Conservation (phyloP, 1,284 basidiomycete species). For the Rhodotorula glutinis region DNA sequence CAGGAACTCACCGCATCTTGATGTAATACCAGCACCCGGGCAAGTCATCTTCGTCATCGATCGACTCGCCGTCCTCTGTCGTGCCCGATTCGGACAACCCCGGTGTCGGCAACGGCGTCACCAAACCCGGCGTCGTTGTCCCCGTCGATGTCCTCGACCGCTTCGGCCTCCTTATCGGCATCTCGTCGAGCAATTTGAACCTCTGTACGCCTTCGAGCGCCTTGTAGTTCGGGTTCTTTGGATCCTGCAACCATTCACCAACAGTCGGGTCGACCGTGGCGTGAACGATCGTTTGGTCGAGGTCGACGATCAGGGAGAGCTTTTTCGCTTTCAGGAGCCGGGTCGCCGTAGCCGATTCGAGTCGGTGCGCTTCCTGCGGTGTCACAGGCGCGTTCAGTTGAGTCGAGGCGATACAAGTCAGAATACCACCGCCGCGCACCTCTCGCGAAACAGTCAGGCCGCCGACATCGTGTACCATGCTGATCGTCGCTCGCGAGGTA, state of each 20-base stretch:
- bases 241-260: slow-evolving; percentile 80
- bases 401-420: background rate
- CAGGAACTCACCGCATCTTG: slow-evolving; percentile 69
- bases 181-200: slow-evolving; percentile 70
- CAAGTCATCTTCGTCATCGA: slow-evolving; percentile 51
- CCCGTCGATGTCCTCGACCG: slow-evolving; percentile 7
- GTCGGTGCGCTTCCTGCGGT: slow-evolving; percentile 73
- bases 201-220: slow-evolving; percentile 78
- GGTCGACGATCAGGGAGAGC: slow-evolving; percentile 92
- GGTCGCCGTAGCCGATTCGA: slow-evolving; percentile 76
- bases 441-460: slow-evolving; percentile 51
- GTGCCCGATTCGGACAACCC: background rate
- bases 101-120: background rate
- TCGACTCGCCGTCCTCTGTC: slow-evolving; percentile 5
- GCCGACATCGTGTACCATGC: slow-evolving; percentile 67
- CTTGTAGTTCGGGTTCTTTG: slow-evolving; percentile 81
- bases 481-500: slow-evolving; percentile 72
- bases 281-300: slow-evolving; percentile 98
- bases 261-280: slow-evolving; percentile 98
- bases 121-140: slow-evolving; percentile 8
- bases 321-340: slow-evolving; percentile 72
- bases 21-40: slow-evolving; percentile 94
- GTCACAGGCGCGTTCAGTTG: background rate
- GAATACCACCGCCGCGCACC: slow-evolving; percentile 7
- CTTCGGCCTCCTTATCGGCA: slow-evolving; percentile 50